Evolutionary conservation across 176 grass and related monocot species (phyloP).

Genomic region (Oryza meridionalis): DNA sequence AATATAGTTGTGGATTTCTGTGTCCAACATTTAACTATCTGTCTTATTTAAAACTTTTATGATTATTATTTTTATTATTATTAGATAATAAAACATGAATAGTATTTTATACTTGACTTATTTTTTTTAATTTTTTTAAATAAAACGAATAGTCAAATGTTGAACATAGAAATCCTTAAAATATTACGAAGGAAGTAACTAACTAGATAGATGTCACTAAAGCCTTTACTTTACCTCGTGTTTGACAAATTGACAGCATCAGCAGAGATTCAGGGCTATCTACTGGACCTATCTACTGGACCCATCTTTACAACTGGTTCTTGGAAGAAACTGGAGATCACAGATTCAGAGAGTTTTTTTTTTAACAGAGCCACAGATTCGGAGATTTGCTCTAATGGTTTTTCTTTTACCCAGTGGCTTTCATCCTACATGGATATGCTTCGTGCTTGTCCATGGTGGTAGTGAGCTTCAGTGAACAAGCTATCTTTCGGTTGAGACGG

Average conservation of each 20-base stretch:
- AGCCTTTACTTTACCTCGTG: neutral
- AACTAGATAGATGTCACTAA: neutral
- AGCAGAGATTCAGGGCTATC: neutral
- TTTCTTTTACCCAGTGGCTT: neutral
- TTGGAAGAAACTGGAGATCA: neutral
- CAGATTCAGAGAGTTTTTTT: neutral
- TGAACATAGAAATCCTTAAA: too few species aligned
- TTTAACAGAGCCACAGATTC: neutral
- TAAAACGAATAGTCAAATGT: too few species aligned
- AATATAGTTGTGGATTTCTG: too few species aligned
- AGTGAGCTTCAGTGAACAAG: neutral
- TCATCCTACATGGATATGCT: neutral
- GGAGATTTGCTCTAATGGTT: neutral
- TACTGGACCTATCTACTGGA: neutral
- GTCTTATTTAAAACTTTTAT: too few species aligned
- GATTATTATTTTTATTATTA: too few species aligned
- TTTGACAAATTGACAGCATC: neutral
- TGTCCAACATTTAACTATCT: too few species aligned
- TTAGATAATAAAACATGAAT: too few species aligned
- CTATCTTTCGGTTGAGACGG: neutral
- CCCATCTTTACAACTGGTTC: neutral
- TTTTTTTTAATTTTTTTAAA: too few species aligned
- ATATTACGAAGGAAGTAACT: too few species aligned
- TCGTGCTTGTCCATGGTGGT: neutral
- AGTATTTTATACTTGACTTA: too few species aligned